These are phyloP conservation scores for Fusarium xyrophilum DNA, from an alignment of 2,329 filamentous ascomycete species.

Conservation along the genomic window DNA sequence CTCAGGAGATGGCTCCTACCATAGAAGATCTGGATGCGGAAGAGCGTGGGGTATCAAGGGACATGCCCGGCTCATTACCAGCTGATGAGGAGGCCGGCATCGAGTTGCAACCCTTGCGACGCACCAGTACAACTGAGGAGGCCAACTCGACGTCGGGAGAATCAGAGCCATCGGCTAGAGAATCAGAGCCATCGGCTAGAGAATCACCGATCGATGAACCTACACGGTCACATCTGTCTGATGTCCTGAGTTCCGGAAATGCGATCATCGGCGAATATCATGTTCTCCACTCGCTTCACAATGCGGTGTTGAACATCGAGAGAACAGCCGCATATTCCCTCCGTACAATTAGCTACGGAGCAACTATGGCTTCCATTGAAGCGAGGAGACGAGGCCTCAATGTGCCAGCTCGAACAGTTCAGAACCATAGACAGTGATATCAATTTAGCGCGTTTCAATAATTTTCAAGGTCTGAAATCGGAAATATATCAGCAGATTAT, in stretches of 20 bases:
- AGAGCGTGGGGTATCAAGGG: conserved; percentile 59
- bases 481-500: conserved; percentile 33
- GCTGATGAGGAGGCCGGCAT: conserved; percentile 52
- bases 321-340: conserved; percentile 59
- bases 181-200: conserved; percentile 40
- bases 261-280: conserved; percentile 62
- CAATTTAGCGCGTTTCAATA: conserved; percentile 1
- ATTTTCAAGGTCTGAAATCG: not conserved
- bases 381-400: conserved; percentile 49
- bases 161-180: conserved; percentile 40
- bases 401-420: conserved; percentile 29
- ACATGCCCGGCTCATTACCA: conserved; percentile 46
- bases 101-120: conserved; percentile 52
- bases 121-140: conserved; percentile 36
- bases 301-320: conserved; percentile 55
- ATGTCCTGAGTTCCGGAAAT: conserved; percentile 62
- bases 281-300: conserved; percentile 57
- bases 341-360: conserved; percentile 62
- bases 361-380: conserved; percentile 60
- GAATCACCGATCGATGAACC: conserved; percentile 41
- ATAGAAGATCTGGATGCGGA: conserved; percentile 63
- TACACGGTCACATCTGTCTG: conserved; percentile 51
- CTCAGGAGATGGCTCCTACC: conserved; percentile 42
- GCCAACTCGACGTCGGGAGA: conserved; percentile 40
- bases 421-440: conserved; percentile 32